These are phyloP conservation scores for Fusarium irregulare DNA, from an alignment of 2,329 filamentous ascomycete species.

Conservation along the genomic window DNA sequence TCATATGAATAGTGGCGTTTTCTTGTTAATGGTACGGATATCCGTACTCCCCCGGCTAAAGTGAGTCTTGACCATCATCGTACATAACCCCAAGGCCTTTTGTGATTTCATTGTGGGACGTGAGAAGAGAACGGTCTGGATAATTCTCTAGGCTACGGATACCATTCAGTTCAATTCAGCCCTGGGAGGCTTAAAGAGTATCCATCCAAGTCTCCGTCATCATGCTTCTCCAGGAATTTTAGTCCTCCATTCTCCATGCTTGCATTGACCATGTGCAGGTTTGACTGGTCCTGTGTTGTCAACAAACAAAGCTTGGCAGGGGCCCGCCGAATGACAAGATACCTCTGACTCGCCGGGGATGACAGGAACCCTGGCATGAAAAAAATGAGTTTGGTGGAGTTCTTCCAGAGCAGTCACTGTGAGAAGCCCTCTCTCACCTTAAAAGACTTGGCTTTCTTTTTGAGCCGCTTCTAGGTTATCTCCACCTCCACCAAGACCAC, in stretches of 20 bases:
- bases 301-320: constrained; percentile 35
- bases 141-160: neutral
- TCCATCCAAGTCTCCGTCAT: constrained; percentile 19
- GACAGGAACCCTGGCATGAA: constrained; percentile 29
- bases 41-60: neutral
- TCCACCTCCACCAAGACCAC: neutral
- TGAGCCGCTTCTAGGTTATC: neutral
- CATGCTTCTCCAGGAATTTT: constrained; percentile 24
- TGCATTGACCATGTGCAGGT: constrained; percentile 39
- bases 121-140: neutral
- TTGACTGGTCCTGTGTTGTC: constrained; percentile 38
- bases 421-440: neutral
- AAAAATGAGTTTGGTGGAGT: neutral
- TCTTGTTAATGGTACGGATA: neutral
- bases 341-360: constrained; percentile 23
- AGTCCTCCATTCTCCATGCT: constrained; percentile 32
- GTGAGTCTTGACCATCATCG: constrained; percentile 16
- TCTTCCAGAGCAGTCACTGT: neutral
- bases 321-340: constrained; percentile 17
- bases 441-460: constrained; percentile 16
- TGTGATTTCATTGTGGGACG: constrained; percentile 8
- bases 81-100: constrained; percentile 2
- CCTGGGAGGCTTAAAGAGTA: constrained; percentile 1
- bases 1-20: neutral
- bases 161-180: constrained; percentile 3